These are phyloP conservation scores for Ophiocordyceps polyrhachis-furcata DNA, from an alignment of 2,329 filamentous ascomycete species.

Conservation along the genomic window DNA sequence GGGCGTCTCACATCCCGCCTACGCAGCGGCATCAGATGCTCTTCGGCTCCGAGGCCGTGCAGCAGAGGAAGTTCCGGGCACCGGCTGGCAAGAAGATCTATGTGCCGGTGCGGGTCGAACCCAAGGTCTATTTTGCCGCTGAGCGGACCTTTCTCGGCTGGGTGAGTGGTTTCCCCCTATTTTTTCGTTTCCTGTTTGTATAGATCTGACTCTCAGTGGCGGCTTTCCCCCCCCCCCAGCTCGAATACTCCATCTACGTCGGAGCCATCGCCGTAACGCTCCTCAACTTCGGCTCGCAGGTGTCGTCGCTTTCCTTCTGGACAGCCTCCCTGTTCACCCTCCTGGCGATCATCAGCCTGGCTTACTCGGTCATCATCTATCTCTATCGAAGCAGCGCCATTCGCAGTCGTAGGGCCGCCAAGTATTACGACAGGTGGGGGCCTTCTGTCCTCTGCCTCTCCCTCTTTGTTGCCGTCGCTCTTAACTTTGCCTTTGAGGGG, in stretches of 20 bases:
- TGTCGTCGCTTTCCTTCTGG: conserved; percentile 39
- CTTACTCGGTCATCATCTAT: conserved; percentile 72
- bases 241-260: conserved; percentile 92
- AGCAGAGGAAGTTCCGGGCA: conserved; percentile 45
- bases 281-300: conserved; percentile 56
- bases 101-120: conserved; percentile 86
- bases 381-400: conserved; percentile 79
- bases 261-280: conserved; percentile 71
- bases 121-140: conserved; percentile 93
- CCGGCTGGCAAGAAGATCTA: conserved; percentile 83
- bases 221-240: conserved; percentile 25
- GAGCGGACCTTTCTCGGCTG: conserved; percentile 93
- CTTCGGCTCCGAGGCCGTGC: conserved; percentile 35
- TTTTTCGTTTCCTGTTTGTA: neutral
- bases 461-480: conserved; percentile 51
- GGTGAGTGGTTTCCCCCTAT: too few relatives aligned
- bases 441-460: conserved; percentile 59
- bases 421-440: conserved; percentile 81
- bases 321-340: conserved; percentile 65
- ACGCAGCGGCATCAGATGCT: conserved; percentile 33
- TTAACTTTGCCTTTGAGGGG: conserved; percentile 72
- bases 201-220: neutral
- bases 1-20: conserved; percentile 36
- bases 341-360: conserved; percentile 57
- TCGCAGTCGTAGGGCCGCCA: conserved; percentile 62